Percentiles rank a stretch among this genome's conserved stretches.
These are phyloP conservation scores for Imleria badia DNA, from an alignment of 768 basidiomycete species.

Conservation along the genomic window DNA sequence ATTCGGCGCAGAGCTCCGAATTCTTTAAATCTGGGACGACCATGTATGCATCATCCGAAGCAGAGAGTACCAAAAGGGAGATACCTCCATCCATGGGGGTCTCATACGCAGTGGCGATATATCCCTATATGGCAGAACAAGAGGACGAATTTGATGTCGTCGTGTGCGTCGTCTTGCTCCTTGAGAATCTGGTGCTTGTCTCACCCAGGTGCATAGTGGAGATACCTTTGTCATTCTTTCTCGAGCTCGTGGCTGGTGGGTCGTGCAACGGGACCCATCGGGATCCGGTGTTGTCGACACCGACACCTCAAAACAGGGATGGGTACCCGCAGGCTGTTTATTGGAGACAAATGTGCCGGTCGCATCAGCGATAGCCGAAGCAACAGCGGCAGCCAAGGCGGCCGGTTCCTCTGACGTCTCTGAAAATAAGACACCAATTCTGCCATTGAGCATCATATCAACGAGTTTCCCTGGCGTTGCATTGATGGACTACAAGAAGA, in stretches of 20 bases:
- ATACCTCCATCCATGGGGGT: constrained; percentile 52
- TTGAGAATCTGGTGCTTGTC: background rate
- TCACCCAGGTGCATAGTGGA: constrained; percentile 49
- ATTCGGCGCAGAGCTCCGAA: constrained; percentile 32
- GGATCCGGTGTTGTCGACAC: constrained; percentile 78
- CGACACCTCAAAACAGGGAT: constrained; percentile 82
- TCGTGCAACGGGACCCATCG: constrained; percentile 91
- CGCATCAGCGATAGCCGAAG: constrained; percentile 81
- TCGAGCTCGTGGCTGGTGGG: constrained; percentile 98
- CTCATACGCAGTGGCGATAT: constrained; percentile 96
- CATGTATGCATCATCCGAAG: constrained; percentile 24
- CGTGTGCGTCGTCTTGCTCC: constrained; percentile 59
- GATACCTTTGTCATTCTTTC: constrained; percentile 93
- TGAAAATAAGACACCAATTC: constrained; percentile 69
- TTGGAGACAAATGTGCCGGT: constrained; percentile 92
- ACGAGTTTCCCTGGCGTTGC: constrained; percentile 96
- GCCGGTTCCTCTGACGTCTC: constrained; percentile 41
- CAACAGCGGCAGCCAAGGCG: constrained; percentile 59
- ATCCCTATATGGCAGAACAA: constrained; percentile 98
- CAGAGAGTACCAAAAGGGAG: constrained; percentile 40
- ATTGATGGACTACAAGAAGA: constrained; percentile 94
- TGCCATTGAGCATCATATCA: constrained; percentile 90
- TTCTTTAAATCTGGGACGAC: constrained; percentile 19
- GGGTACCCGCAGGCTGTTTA: constrained; percentile 97
- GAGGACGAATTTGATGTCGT: constrained; percentile 98